Conservation (phyloP, 2,329 filamentous ascomycete genomes). For the Diplodia corticola region DNA sequence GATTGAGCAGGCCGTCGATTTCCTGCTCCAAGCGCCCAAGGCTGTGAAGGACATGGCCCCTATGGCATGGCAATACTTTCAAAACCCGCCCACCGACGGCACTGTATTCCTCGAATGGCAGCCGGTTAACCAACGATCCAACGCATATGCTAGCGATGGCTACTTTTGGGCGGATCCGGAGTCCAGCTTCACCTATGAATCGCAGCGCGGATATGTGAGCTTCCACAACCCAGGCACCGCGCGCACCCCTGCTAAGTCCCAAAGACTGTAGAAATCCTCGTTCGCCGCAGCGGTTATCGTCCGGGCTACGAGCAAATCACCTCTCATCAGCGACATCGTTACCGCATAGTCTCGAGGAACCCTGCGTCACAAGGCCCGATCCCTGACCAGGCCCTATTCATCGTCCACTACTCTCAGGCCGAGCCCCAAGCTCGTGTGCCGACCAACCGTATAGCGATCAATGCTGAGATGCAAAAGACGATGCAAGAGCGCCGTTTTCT, state of each 20-base stretch:
- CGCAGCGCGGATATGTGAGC: slow-evolving; percentile 63
- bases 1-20: slow-evolving; percentile 76
- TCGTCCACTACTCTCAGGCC: slow-evolving; percentile 83
- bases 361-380: slow-evolving; percentile 65
- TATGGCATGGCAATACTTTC: slow-evolving; percentile 91
- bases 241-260: slow-evolving; percentile 21
- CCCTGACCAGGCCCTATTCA: slow-evolving; percentile 80
- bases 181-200: slow-evolving; percentile 70
- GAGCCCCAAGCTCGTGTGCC: slow-evolving; percentile 74
- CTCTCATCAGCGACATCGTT: slow-evolving; percentile 78
- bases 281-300: slow-evolving; percentile 78
- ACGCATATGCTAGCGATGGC: slow-evolving; percentile 84
- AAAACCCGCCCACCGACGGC: slow-evolving; percentile 73
- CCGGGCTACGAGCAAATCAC: slow-evolving; percentile 71
- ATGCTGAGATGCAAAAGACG: slow-evolving; percentile 59
- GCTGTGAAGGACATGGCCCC: slow-evolving; percentile 81
- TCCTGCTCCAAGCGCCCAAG: slow-evolving; percentile 79
- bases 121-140: slow-evolving; percentile 65
- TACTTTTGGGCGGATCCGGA: slow-evolving; percentile 88
- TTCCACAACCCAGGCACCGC: not conserved
- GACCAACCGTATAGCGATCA: slow-evolving; percentile 63
- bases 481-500: slow-evolving; percentile 63
- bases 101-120: slow-evolving; percentile 88
- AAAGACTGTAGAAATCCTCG: slow-evolving; percentile 84
- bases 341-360: slow-evolving; percentile 77